phyloP scores from a whole-genome alignment of 148 eudicot genomes.

The Arbutus unedo region DNA sequence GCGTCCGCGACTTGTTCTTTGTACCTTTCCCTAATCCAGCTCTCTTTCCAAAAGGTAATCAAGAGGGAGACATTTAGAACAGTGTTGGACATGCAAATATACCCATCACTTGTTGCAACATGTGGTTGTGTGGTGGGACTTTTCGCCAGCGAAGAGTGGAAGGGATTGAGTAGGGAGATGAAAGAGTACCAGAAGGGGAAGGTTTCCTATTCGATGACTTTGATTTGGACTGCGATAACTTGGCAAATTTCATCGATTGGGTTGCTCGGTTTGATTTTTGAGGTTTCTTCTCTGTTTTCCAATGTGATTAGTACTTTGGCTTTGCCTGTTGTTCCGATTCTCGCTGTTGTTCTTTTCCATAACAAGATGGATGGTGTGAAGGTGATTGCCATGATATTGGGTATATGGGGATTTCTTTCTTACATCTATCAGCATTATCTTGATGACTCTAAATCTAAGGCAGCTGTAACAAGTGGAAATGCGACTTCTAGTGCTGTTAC shows the following conservation, averaged over 20 bases:
- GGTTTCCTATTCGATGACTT: conserved; percentile 42
- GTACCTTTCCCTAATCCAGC: conserved; percentile 34
- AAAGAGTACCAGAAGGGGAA: conserved; percentile 24
- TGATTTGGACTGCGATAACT: conserved; percentile 37
- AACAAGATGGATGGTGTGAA: conserved; percentile 52
- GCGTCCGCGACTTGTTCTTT: conserved; percentile 42
- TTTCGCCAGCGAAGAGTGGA: conserved; percentile 51
- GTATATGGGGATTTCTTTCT: conserved; percentile 51
- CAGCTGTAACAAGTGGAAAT: neutral
- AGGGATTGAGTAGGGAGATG: conserved; percentile 32
- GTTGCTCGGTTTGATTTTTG: conserved; percentile 36
- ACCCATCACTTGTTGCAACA: conserved; percentile 30
- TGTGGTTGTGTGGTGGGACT: conserved; percentile 38
- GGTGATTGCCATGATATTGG: conserved; percentile 37
- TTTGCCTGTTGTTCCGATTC: conserved; percentile 48
- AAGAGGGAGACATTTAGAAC: conserved; percentile 25
- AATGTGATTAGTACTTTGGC: conserved; percentile 47
- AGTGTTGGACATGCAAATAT: conserved; percentile 35
- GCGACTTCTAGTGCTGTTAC: neutral
- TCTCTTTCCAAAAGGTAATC: conserved; percentile 37
- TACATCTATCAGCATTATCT: conserved; percentile 50
- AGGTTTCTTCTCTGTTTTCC: conserved; percentile 45
- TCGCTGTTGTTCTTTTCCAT: conserved; percentile 45
- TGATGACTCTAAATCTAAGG: conserved; percentile 24
- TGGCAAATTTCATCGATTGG: conserved; percentile 46